phyloP scores from a whole-genome alignment of 768 basidiomycete species.

The Boletus vinaceobasis region DNA sequence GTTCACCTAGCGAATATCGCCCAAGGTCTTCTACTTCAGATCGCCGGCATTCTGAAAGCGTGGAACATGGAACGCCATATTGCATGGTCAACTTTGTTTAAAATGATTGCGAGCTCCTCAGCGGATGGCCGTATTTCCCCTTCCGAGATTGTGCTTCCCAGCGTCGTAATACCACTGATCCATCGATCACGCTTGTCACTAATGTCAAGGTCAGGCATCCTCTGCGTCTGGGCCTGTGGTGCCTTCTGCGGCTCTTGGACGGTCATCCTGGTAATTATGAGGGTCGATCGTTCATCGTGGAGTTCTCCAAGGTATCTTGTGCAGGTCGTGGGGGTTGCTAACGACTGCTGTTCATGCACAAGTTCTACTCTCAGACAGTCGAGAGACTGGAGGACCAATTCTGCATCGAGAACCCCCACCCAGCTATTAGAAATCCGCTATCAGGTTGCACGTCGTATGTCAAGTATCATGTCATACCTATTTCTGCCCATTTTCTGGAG shows the following conservation, averaged over 20 bases:
- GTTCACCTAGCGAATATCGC: not conserved
- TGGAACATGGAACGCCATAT: not conserved
- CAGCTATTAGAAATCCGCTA: too few species aligned
- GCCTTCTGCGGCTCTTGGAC: not conserved
- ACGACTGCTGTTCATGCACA: not conserved
- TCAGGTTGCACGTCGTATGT: conserved; percentile 23
- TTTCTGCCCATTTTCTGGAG: too few species aligned
- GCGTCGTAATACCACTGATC: conserved; percentile 31
- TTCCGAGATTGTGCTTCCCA: not conserved
- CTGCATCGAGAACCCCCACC: too few species aligned
- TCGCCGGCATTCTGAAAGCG: not conserved
- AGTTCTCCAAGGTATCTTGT: not conserved
- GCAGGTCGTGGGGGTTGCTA: not conserved
- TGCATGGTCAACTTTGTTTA: not conserved
- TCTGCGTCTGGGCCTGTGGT: not conserved
- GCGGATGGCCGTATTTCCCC: not conserved
- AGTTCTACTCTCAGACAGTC: too few species aligned
- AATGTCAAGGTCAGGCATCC: conserved; percentile 29
- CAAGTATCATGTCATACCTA: not conserved
- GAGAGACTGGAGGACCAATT: too few species aligned
- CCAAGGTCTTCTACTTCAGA: too few species aligned
- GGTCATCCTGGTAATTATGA: not conserved
- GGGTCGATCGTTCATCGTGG: not conserved
- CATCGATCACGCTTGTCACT: conserved; percentile 26
- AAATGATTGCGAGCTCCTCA: not conserved